Evolutionary conservation across 352 stramenopile genomes (phyloP), one percentile per base, ranked within the genome.

Genomic region (Globisporangium irregulare): DNA sequence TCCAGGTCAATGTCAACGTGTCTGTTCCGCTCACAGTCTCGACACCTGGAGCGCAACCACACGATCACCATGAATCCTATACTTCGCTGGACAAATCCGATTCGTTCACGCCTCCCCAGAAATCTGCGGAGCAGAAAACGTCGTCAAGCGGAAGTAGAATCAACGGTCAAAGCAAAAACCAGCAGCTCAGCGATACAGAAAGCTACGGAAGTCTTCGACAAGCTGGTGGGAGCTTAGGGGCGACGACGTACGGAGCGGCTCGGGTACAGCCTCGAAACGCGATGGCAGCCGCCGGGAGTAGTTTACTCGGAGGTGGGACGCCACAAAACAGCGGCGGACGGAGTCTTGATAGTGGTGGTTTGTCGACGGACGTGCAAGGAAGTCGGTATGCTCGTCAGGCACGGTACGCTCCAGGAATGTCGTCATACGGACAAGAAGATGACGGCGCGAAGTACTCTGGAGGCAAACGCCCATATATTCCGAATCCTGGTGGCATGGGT

Each of bases 1-100:
- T 99, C 75, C 90, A 94, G 73, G 89, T 93, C 14, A 92, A 87
- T 58, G 67, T 93, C 56, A 92, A 90, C 66, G 82, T 92, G 61
- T 81, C 81, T 0, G 83, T 86, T 66, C 87, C 86, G 9, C 66
- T 93, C n/a, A 90, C 75, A 7, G 77, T 90, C 20, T 91, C 84
- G 53, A 93, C 85, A 10, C 84, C 82, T 14, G 82, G 72, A 14
- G 77, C 65, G 6, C 81, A 84, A 36, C 77, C 80, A 10, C 79
- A 91, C n/a, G 77, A 89, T 36, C 67, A 72, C 20, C 72, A 68
- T 9, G 75, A 82, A 46, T 71, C 61, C 14, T 73, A 69, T 48
- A 55, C 69, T 0, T 62, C 69, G 14, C 71, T 68, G 4, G 72
- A 81, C 54, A 86, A 85, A 46, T 20, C 58, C 12, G 77, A 75